Base-by-base conservation (phyloP, 163 green algal genomes). In the Picocystis sp. region DNA sequence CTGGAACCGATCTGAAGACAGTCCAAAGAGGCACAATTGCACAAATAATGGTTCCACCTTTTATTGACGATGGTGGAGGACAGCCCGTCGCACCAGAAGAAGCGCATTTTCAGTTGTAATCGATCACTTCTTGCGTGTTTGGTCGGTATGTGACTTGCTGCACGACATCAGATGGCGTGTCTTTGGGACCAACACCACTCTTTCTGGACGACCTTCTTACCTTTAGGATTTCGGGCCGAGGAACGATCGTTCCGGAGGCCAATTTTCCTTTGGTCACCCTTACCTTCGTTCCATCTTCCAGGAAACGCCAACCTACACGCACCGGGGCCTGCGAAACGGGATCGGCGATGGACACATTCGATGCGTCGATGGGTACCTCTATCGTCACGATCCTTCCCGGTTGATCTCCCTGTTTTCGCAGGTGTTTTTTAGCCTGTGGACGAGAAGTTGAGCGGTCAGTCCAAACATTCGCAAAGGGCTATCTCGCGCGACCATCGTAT, bases 321-420 rank as follows among this genome's bases (percentile, higher is more conserved):
- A 78, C 69, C 2, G 80, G 67, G 22, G 45, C 41, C 19, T 71
- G 67, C 1, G 63, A 84, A 13, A 74, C 55, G 0, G 77, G 77
- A 56, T 89, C 79, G 2, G 86, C 22, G 17, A 88, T 52, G 22
- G 53, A 29, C 3, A 89, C 73, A 52, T 85, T 86, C 38, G 64
- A 79, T 59, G 87, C 87, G 57, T 77, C 64, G 13, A 89, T 43
- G 5, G 78, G 75, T 5, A 59, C 53, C 67, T 82, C 66, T 21
- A 74, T 63, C 15, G 55, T 63, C 29, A 67, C 45, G n/a, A 72
- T 69, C 15, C 59, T 54, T 13, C 63, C 66, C 15, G 48, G 63
- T 24, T 51, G 45, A 13, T 61, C 47, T 14, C 57, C 55, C 17
- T 45, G 51, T 14, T 47, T 69, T 23, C 59, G 62, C 43, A 74